Conservation (phyloP, 768 basidiomycete species). For the Lanmaoa rubissima region DNA sequence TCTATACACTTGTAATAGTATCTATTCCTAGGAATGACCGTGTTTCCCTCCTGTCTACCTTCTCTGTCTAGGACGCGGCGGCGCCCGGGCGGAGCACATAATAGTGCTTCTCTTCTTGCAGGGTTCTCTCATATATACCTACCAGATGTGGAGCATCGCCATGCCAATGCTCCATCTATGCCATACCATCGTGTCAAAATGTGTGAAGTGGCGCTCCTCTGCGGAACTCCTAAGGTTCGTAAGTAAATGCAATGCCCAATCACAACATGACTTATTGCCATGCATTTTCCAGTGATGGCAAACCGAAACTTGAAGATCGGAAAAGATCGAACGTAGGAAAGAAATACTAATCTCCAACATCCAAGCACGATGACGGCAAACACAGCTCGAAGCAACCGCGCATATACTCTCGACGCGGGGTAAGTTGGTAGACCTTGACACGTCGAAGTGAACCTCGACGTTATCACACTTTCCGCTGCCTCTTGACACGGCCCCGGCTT, state of each 20-base stretch:
- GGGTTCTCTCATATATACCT: background rate
- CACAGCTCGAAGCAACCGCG: too few species aligned
- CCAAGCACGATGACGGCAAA: too few species aligned
- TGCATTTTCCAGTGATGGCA: too few species aligned
- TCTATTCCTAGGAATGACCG: background rate
- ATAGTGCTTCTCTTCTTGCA: background rate
- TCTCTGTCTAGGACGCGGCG: background rate
- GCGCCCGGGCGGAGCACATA: too few species aligned
- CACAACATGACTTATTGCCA: too few species aligned
- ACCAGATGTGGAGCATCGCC: background rate
- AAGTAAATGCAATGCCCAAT: too few species aligned
- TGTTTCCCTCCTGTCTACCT: background rate
- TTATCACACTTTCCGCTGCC: conserved; percentile 35
- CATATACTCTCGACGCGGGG: background rate
- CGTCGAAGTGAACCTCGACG: too few species aligned
- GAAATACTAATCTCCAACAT: background rate
- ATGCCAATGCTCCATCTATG: background rate
- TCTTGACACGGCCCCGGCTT: conserved; percentile 46
- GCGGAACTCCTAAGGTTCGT: background rate
- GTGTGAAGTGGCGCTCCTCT: background rate
- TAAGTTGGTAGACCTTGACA: too few species aligned
- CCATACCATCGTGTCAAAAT: background rate
- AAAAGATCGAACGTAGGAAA: background rate
- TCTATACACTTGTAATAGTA: background rate
- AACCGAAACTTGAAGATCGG: background rate